Evolutionary conservation across 2,329 filamentous ascomycete species (phyloP).

Genomic region (Colletotrichum abscissum): DNA sequence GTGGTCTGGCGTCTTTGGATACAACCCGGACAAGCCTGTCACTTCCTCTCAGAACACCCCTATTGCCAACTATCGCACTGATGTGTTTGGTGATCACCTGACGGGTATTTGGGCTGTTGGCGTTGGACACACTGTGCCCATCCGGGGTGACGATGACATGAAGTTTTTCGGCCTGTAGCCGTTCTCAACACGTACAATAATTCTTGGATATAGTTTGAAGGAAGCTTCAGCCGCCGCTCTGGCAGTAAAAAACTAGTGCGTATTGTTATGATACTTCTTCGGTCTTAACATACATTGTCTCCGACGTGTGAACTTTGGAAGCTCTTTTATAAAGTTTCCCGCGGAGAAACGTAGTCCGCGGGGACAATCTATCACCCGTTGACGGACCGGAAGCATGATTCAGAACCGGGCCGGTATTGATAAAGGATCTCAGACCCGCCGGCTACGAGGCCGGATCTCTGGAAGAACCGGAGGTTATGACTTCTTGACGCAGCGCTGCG

Average conservation of each 20-base stretch:
- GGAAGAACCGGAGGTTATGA: not conserved
- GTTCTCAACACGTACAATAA: not conserved
- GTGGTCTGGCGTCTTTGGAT: constrained; percentile 63
- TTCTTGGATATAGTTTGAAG: constrained; percentile 10
- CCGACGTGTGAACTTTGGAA: not conserved
- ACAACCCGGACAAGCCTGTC: constrained; percentile 44
- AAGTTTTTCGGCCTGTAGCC: constrained; percentile 29
- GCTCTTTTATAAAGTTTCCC: not conserved
- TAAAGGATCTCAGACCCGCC: not conserved
- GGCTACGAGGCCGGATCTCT: too few relatives aligned
- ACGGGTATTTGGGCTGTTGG: constrained; percentile 41
- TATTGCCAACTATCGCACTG: constrained; percentile 50
- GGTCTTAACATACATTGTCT: not conserved
- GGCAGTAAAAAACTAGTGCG: not conserved
- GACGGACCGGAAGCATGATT: not conserved
- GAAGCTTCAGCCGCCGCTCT: not conserved
- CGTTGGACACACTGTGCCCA: constrained; percentile 39
- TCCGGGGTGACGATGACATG: constrained; percentile 33
- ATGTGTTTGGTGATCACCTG: constrained; percentile 50
- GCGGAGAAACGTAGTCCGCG: not conserved
- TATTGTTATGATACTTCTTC: not conserved
- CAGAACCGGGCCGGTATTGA: not conserved
- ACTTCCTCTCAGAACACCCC: constrained; percentile 47
- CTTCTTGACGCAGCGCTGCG: not conserved
- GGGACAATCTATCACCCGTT: not conserved